Conservation (phyloP, 2,329 filamentous ascomycete genomes). For the Penicillium sp. region DNA sequence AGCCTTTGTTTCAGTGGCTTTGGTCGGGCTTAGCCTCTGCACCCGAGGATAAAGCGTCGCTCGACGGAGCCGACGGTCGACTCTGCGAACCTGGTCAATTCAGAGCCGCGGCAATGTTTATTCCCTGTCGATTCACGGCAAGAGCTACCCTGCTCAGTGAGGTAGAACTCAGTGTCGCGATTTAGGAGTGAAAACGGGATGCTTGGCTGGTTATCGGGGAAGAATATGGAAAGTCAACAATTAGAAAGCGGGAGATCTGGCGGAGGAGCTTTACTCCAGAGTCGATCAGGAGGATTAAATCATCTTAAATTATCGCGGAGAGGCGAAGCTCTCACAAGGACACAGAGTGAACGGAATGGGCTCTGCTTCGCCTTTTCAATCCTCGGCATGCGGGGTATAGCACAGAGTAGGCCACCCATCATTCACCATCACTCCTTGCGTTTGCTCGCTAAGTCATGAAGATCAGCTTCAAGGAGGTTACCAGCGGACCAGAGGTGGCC, state of each 20-base stretch:
- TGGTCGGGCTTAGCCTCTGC: slow-evolving; percentile 1
- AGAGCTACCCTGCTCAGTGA: neutral
- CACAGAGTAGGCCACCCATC: neutral
- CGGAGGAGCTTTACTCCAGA: neutral
- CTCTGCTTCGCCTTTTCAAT: slow-evolving; percentile 2
- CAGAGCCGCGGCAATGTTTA: slow-evolving; percentile 4
- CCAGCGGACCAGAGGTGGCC: slow-evolving; percentile 3
- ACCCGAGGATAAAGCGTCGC: slow-evolving; percentile 6
- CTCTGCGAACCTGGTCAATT: neutral
- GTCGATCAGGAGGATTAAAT: neutral
- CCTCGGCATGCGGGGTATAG: slow-evolving; percentile 22
- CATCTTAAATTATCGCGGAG: slow-evolving; percentile 7
- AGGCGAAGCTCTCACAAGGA: slow-evolving; percentile 7
- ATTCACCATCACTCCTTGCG: slow-evolving; percentile 14
- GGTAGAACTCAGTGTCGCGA: neutral
- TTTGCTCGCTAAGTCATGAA: neutral
- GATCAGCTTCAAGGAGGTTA: slow-evolving; percentile 5
- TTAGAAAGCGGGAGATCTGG: neutral
- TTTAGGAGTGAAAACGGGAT: neutral
- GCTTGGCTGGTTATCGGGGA: neutral
- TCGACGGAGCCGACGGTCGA: slow-evolving; percentile 1
- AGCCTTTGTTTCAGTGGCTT: slow-evolving; percentile 3
- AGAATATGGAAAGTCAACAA: neutral
- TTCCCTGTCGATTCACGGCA: slow-evolving; percentile 3
- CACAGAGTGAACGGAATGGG: slow-evolving; percentile 1